Base-by-base conservation (phyloP, 345 rosid species). In the Brassica cretica region DNA sequence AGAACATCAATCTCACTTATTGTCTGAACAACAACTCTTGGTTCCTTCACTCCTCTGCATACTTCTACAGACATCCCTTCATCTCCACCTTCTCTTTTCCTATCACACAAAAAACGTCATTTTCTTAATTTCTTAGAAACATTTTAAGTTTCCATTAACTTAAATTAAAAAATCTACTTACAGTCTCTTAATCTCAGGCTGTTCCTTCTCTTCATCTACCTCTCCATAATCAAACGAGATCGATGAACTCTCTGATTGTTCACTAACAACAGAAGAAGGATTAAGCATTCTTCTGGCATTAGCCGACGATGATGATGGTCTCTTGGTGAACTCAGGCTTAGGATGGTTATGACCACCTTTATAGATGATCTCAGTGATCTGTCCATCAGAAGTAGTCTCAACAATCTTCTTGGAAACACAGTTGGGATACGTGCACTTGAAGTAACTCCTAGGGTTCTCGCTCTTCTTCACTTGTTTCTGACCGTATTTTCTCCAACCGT, bases 381-480 rank as follows among this genome's bases (percentile, higher is more conserved):
- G 96, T 18, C 98, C 99, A 78, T 95, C 98, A 24, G 84, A 76
- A 53, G 98, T 87, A 68, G 86, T 87, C 87, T 95, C 99, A 8
- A 95, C 94, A 56, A 89, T 93, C 91, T 95, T 93, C 91, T 93
- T 95, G 11, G 97, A 91, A 11, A 90, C 94, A 73, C 99, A 95
- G 79, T 39, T 84, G 0, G 93, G 94, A 82, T 63, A 91, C 3
- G 97, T 95, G 87, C 99, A 95, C 91, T 95, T 95, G 87, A 91
- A 95, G 82, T 95, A 95, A 71, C 98, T 93, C 80, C 99, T 88
- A 9, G 98, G 99, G 76, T 95, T 95, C 64, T 93, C 97, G 63
- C 98, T 95, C 70, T 96, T 97, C 83, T 95, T 95, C 74, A 93
- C 97, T 80, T 91, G 95, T 73, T 93, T 95, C 77, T 95, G 97